These are phyloP conservation scores for Neurospora sp. DNA, from an alignment of 495 filamentous ascomycete species.

Conservation along the genomic window DNA sequence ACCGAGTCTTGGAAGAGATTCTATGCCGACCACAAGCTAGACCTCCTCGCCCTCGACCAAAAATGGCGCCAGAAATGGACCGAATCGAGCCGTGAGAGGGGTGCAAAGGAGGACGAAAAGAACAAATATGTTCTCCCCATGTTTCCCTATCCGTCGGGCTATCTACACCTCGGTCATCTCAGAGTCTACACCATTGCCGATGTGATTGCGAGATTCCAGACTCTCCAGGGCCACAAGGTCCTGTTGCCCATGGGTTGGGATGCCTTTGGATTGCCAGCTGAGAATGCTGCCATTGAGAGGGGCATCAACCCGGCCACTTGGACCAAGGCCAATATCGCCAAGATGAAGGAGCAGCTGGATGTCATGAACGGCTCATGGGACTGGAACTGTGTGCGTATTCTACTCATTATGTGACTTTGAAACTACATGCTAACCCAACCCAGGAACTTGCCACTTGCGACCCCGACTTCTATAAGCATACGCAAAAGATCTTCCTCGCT, in stretches of 20 bases:
- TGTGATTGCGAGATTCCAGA: conserved; percentile 66
- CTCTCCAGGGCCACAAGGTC: conserved; percentile 66
- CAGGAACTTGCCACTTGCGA: conserved; percentile 79
- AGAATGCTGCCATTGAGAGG: conserved; percentile 87
- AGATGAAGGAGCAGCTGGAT: conserved; percentile 73
- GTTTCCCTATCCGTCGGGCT: conserved; percentile 89
- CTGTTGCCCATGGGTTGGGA: conserved; percentile 91
- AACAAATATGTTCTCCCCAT: conserved; percentile 78
- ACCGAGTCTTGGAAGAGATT: conserved; percentile 10
- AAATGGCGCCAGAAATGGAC: conserved; percentile 58
- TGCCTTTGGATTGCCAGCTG: conserved; percentile 81
- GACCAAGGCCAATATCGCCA: conserved; percentile 68
- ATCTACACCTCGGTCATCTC: conserved; percentile 81
- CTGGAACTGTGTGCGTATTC: conserved; percentile 61
- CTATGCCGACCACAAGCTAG: conserved; percentile 37
- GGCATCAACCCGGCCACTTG: conserved; percentile 68
- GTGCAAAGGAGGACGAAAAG: conserved; percentile 4
- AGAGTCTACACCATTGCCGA: conserved; percentile 88
- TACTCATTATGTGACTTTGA: not conserved
- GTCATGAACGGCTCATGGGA: conserved; percentile 71
- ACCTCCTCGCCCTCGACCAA: conserved; percentile 54
- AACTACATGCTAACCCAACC: not conserved
- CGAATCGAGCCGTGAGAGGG: not conserved
- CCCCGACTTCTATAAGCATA: conserved; percentile 80
- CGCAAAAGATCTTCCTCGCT: conserved; percentile 71